Base-by-base conservation (phyloP, 306 rosid genomes). In the Pyrus communis region DNA sequence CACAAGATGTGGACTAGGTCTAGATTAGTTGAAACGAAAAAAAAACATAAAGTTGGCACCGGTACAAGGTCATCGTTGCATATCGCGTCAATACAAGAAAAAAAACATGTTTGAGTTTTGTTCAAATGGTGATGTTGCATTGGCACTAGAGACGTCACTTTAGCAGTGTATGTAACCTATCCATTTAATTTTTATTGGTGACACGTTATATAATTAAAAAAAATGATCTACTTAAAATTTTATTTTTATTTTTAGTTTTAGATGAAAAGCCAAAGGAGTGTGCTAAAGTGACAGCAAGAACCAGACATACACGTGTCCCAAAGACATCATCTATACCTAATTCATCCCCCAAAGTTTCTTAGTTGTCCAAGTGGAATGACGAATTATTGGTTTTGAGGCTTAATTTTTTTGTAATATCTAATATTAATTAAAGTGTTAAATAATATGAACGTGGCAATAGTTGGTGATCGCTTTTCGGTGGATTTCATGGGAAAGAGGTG, bases 111-210 rank as follows among this genome's bases (percentile, higher is more conserved):
- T 49, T 15, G 5, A 49, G 19, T 49, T 46, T 49, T 49, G 19
- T 49, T 49, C 18, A 0, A 17, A 5, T 49, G 17, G 21, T 18
- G 7, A 5, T 49, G 4, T 49, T 49, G 3, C 54, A 49, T 49
- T 49, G 54, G 7, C 19, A 1, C 19, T 7, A 49, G 54, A 49
- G 19, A 15, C 3, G 21, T 51, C 18, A 2, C 0, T 17, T 51
- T 15, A 5, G 0, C 9, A 5, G 3, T 1, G 9, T 51, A 0
- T 7, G 9, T 5, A 0, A 0, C 55, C 2, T 49, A 49, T 5
- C 9, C 0, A 7, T 1, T 14, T 6, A 1, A 35, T 0, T 35
- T 35, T 35, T 35, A 35, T 35, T 2, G 0, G 40, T 7, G 4
- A 35, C 10, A 35, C 0, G 1, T 2, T 3, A 8, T 35, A 35